Percentiles rank a stretch among this genome's conserved stretches.
These are phyloP conservation scores for Leccinum huronense DNA, from an alignment of 1,284 basidiomycete genomes.

Conservation along the genomic window DNA sequence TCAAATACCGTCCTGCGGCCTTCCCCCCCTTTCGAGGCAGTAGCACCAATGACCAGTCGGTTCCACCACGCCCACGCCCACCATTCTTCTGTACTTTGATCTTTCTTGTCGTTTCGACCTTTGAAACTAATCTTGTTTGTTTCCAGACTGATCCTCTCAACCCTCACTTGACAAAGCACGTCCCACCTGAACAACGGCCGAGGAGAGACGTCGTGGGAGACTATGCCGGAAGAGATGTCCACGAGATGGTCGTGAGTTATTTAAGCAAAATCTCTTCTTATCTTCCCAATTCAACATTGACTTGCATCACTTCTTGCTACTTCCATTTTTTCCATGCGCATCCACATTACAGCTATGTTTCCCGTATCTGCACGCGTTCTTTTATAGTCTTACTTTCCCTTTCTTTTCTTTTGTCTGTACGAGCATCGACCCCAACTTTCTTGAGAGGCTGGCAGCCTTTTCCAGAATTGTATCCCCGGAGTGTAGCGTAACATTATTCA, in stretches of 20 bases:
- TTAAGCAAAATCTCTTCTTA: conserved; percentile 17
- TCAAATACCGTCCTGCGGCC: conserved; percentile 1
- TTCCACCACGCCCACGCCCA: conserved; percentile 11
- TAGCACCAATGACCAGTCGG: conserved; percentile 3
- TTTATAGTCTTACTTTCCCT: conserved; percentile 30
- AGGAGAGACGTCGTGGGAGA: conserved; percentile 69
- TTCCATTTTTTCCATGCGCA: conserved; percentile 14
- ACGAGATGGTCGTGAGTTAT: conserved; percentile 69
- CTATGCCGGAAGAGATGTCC: conserved; percentile 66
- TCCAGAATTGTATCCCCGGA: conserved; percentile 21
- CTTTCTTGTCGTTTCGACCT: background rate
- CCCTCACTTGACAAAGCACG: conserved; percentile 76
- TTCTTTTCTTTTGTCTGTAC: conserved; percentile 25
- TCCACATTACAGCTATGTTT: conserved; percentile 23
- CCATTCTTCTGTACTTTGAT: conserved; percentile 7
- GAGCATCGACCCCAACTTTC: conserved; percentile 10
- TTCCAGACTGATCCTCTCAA: conserved; percentile 78
- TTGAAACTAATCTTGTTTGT: conserved; percentile 28
- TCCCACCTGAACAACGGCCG: conserved; percentile 72
- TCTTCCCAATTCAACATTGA: conserved; percentile 14
- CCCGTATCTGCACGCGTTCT: conserved; percentile 26
- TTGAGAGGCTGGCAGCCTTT: conserved; percentile 17
- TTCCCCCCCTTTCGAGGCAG: conserved; percentile 10
- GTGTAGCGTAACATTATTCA: conserved; percentile 28
- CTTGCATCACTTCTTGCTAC: conserved; percentile 11